Evolutionary conservation across 768 basidiomycete species (phyloP), one percentile per base, ranked within the genome.

Genomic region (Tylopilus sp.): DNA sequence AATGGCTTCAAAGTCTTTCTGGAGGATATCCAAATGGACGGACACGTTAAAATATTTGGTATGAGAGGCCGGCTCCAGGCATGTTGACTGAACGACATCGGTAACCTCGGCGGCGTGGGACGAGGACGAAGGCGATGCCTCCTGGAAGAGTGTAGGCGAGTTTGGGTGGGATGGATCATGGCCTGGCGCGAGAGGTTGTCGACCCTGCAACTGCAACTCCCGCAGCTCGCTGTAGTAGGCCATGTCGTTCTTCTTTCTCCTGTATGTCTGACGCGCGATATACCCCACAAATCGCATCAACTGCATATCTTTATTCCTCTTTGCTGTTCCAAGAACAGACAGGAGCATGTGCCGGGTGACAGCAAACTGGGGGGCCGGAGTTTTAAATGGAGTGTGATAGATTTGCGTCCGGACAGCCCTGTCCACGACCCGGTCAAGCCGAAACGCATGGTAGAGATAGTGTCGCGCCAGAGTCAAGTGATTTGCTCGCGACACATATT

Each of bases 391-490:
- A 20, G 60, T 47, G 21, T 55, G 56, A 31, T 65, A 66, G 2
- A 75, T 62, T 25, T 65, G 61, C 40, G 58, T 60, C 61, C 70
- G 75, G 23, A 76, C 50, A 51, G 60, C 50, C 66, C 65, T 15
- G 62, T 68, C 60, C 60, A 52, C 50, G 13, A 57, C 42, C 21
- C 73, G 68, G 51, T 85, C 82, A 35, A 76, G 59, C 9, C 58
- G 51, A 45, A 78, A 73, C 2, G 83, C 81, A 59, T 84, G 72
- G 23, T 77, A 59, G 47, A 84, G 63, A 66, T 88, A 87, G 67
- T 91, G 86, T 38, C 86, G 81, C 15, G 81, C 79, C 54, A 90
- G 69, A 15, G 75, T 69, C 5, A 72, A 62, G 59, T 87, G 73
- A 15, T 75, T 69, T 11, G 71, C 69, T 45, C 60, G 69, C 44